Evolutionary conservation across 805 yeast species (phyloP), one percentile per base, ranked within the genome.

Genomic region (Lipomyces kockii): DNA sequence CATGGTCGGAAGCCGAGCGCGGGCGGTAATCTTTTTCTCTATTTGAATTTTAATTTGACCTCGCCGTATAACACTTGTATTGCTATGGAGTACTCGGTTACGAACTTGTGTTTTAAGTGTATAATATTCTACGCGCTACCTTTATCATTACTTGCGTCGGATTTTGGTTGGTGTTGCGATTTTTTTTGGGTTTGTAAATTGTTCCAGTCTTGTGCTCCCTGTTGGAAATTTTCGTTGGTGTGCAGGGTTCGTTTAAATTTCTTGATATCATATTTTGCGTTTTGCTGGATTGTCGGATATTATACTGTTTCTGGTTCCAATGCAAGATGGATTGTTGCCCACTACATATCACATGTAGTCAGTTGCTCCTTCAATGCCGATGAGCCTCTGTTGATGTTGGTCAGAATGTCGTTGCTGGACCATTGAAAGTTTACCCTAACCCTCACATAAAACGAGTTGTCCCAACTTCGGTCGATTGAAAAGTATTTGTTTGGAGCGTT

Each of bases 1-100:
- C 69, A 17, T 68, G 71, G 71, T 32, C 29, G 4, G 65, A 56
- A n/a, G 20, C 32, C n/a, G 63, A 52, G 8, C 49, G 49, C 22
- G 49, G 49, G 22, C 57, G 37, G 57, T 54, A n/a, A 54, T n/a
- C 11, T 14, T 17, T 17, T 43, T 2, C 11, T 43, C 49, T 37
- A 12, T n/a, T n/a, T n/a, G 3, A 43, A 43, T 17, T 43, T 14
- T 43, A 27, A 27, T 27, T 27, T 2, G 29, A 27, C 32, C 4
- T 29, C 7, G 43, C 43, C 12, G 6, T 12, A 37, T 37, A 14
- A 12, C 39, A 12, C 39, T 37, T 37, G 14, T 43, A n/a, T 43
- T 43, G 20, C 49, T 17, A 43, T n/a, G 49, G 49, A 17, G 49
- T 43, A 17, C 20, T n/a, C 11, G 49, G 20, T 17, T 17, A 43